Evolutionary conservation across 2,329 filamentous ascomycete species (phyloP).

Genomic region (Penicillium sumatraense): DNA sequence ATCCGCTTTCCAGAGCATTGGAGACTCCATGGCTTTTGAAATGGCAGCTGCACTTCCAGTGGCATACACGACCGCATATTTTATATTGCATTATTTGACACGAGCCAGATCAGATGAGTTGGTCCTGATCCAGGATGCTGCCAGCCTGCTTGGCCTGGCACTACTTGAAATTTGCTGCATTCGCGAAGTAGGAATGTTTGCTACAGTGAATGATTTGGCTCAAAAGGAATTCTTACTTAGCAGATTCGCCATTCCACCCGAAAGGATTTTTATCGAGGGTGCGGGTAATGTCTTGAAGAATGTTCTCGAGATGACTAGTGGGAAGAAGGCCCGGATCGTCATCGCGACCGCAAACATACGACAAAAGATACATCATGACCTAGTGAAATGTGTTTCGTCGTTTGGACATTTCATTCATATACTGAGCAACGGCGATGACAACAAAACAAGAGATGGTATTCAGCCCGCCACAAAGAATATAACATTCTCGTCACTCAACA

Average conservation of each 20-base stretch:
- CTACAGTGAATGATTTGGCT: conserved; percentile 10
- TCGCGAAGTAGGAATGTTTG: conserved; percentile 12
- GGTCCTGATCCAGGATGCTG: conserved; percentile 37
- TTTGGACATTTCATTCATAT: conserved; percentile 40
- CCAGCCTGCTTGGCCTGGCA: conserved; percentile 27
- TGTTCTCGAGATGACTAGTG: conserved; percentile 6
- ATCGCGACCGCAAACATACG: conserved; percentile 12
- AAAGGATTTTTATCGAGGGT: conserved; percentile 17
- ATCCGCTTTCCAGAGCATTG: conserved; percentile 27
- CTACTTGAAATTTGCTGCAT: conserved; percentile 23
- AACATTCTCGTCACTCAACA: conserved; percentile 19
- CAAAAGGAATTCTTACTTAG: conserved; percentile 14
- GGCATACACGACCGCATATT: conserved; percentile 28
- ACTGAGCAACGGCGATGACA: conserved; percentile 16
- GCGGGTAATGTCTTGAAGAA: conserved; percentile 4
- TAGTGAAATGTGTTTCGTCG: conserved; percentile 27
- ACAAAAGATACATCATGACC: neutral
- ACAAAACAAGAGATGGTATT: neutral
- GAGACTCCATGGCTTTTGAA: conserved; percentile 24
- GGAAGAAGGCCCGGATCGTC: conserved; percentile 18
- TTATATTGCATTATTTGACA: conserved; percentile 24
- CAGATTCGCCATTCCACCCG: conserved; percentile 13
- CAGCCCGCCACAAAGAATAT: conserved; percentile 6
- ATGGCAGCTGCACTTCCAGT: conserved; percentile 27
- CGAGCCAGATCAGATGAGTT: conserved; percentile 21